These are phyloP conservation scores for Moesziomyces parantarcticus DNA, from an alignment of 1,284 basidiomycete genomes.

Conservation along the genomic window DNA sequence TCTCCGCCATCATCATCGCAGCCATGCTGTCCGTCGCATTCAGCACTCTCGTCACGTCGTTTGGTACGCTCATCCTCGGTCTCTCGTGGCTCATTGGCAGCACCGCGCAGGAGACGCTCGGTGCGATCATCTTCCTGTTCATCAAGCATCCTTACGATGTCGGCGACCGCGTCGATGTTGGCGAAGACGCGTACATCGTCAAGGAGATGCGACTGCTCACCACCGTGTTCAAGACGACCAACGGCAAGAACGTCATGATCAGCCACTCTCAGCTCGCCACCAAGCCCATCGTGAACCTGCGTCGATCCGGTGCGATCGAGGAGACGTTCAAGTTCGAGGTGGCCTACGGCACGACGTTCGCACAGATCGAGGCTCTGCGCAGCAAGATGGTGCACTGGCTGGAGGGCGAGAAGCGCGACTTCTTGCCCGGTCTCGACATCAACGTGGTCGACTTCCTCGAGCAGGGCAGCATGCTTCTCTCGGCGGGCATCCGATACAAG, in stretches of 20 bases:
- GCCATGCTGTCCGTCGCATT: slow-evolving; percentile 75
- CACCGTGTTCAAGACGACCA: slow-evolving; percentile 69
- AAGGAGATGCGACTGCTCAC: slow-evolving; percentile 86
- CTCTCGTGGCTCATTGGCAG: slow-evolving; percentile 88
- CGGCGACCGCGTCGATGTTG: slow-evolving; percentile 73
- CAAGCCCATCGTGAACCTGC: slow-evolving; percentile 76
- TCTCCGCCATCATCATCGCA: slow-evolving; percentile 75
- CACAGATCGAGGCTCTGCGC: slow-evolving; percentile 82
- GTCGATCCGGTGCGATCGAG: slow-evolving; percentile 77
- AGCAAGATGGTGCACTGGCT: slow-evolving; percentile 84
- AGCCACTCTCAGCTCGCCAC: slow-evolving; percentile 45
- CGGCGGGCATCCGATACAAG: slow-evolving; percentile 89
- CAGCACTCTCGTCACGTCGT: slow-evolving; percentile 79
- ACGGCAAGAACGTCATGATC: slow-evolving; percentile 47
- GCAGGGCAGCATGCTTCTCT: slow-evolving; percentile 81
- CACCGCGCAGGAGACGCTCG: slow-evolving; percentile 75
- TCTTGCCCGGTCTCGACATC: slow-evolving; percentile 65
- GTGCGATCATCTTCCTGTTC: slow-evolving; percentile 86
- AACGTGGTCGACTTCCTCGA: slow-evolving; percentile 78
- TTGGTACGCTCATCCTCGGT: slow-evolving; percentile 83
- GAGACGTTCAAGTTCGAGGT: slow-evolving; percentile 86
- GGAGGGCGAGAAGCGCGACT: slow-evolving; percentile 70
- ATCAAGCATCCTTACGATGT: slow-evolving; percentile 87
- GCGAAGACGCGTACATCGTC: slow-evolving; percentile 77
- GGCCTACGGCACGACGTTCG: slow-evolving; percentile 80